Evolutionary conservation across 495 filamentous ascomycete species (phyloP), one percentile per base, ranked within the genome.

Genomic region (Tuber umbilicatum): DNA sequence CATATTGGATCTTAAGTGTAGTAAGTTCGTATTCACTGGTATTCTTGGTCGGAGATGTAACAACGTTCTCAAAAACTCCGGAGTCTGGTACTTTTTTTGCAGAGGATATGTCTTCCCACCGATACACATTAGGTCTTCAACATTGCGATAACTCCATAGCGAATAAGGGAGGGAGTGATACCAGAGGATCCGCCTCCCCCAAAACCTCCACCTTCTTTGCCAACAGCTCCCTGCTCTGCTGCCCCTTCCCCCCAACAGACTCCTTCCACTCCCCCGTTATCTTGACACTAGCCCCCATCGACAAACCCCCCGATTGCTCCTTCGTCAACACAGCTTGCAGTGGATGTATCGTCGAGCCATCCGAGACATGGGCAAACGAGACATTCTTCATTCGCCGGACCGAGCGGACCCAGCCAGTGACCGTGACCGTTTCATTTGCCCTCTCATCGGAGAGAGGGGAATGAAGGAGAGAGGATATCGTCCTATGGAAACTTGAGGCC

Each of bases 71-170:
- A 99, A 89, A 83, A 91, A 97, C 80, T 97, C 94, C 73, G 91
- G 85, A 39, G 89, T 94, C 75, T 97, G 94, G 78, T 93, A 97
- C 83, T 97, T 97, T 84, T 96, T 96, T 83, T 97, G 94, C 64
- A 97, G 88, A 2, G 94, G 94, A 82, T 91, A 95, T 73, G 89
- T 92, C 92, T 97, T 82, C 70, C 75, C 71, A 77, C 79, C 73
- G 84, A 71, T 68, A 19, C 27, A 64, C n/a, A 64, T 64, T 6
- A 64, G 55, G n/a, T 31, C 31, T 64, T 64, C 14, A 64, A 64
- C 2, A 31, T 31, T 31, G 31, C 27, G 55, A 31, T 3, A 64
- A 31, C 16, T 31, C 5, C n/a, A 64, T 16, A 31, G 10, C 31
- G 31, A 43, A 73, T 71, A 69, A 72, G 60, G 45, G 27, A 69